These are phyloP conservation scores for Voacanga thouarsii DNA, from an alignment of 257 asterid species.

Conservation along the genomic window DNA sequence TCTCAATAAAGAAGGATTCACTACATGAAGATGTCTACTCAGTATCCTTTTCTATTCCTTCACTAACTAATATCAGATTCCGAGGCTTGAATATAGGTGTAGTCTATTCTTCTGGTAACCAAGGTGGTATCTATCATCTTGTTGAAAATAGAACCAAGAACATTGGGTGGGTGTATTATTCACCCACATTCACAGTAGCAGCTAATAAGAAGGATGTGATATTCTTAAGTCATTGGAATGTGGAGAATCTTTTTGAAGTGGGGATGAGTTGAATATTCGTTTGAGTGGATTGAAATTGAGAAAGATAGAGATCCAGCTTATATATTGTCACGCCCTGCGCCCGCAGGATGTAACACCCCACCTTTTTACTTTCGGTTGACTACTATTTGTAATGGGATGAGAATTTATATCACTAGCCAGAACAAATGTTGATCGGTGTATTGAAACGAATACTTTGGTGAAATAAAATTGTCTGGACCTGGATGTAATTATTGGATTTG, in stretches of 20 bases:
- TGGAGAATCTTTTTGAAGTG: conserved; percentile 3
- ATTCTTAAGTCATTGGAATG: conserved; percentile 11
- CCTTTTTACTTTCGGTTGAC: too few relatives aligned
- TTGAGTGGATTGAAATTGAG: not conserved
- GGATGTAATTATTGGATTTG: too few relatives aligned
- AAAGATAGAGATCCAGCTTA: conserved; percentile 11
- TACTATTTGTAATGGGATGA: too few relatives aligned
- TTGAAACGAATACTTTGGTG: too few relatives aligned
- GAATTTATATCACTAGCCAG: too few relatives aligned
- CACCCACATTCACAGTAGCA: conserved; percentile 5
- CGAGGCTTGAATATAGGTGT: conserved; percentile 4
- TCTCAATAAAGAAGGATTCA: not conserved
- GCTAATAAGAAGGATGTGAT: not conserved
- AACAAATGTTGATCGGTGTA: too few relatives aligned
- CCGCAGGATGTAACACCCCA: too few relatives aligned
- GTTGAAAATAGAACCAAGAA: conserved; percentile 8
- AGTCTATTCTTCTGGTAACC: not conserved
- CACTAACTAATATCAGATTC: not conserved
- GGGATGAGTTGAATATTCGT: conserved; percentile 7
- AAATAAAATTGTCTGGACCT: too few relatives aligned
- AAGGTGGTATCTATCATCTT: not conserved
- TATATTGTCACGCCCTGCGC: too few relatives aligned
- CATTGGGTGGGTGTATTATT: conserved; percentile 7
- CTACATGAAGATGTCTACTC: not conserved
- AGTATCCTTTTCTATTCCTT: conserved; percentile 10